Conservation (phyloP, 1,284 basidiomycete genomes). For the Pseudozyma hubeiensis region DNA sequence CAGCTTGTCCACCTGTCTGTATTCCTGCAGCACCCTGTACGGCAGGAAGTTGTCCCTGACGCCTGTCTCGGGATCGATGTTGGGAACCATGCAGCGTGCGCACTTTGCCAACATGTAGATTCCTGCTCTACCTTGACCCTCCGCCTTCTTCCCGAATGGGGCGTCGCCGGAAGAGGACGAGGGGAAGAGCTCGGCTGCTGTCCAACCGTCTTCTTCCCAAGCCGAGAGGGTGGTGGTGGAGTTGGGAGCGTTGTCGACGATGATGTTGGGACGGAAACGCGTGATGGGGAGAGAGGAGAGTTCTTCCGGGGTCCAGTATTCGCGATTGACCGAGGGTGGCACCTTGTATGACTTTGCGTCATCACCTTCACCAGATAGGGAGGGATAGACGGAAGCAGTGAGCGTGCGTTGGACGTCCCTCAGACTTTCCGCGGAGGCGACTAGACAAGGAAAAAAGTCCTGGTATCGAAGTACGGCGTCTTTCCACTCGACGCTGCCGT, state of each 20-base stretch:
- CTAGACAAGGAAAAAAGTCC: constrained; percentile 60
- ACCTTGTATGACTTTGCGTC: constrained; percentile 39
- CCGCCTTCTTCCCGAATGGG: constrained; percentile 42
- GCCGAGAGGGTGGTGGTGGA: constrained; percentile 27
- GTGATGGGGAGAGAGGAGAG: constrained; percentile 49
- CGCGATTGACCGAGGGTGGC: constrained; percentile 42
- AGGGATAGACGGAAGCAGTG: constrained; percentile 52
- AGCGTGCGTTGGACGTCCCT: constrained; percentile 56
- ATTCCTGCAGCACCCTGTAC: constrained; percentile 56
- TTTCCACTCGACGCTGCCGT: constrained; percentile 41
- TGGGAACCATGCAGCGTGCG: constrained; percentile 59
- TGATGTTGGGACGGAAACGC: constrained; percentile 62
- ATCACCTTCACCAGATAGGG: not conserved
- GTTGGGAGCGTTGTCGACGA: constrained; percentile 38
- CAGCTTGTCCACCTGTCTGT: constrained; percentile 52
- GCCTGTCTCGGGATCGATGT: constrained; percentile 57
- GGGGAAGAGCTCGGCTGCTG: constrained; percentile 51
- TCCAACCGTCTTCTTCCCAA: constrained; percentile 64
- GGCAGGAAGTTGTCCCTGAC: constrained; percentile 53
- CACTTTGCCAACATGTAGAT: constrained; percentile 58
- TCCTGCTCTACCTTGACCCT: constrained; percentile 48
- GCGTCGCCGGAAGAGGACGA: not conserved
- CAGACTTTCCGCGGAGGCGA: constrained; percentile 52
- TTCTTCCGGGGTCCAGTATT: constrained; percentile 60
- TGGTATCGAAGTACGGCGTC: constrained; percentile 44